phyloP scores from a whole-genome alignment of 495 filamentous ascomycete species.

The Clavariopsis aquatica region DNA sequence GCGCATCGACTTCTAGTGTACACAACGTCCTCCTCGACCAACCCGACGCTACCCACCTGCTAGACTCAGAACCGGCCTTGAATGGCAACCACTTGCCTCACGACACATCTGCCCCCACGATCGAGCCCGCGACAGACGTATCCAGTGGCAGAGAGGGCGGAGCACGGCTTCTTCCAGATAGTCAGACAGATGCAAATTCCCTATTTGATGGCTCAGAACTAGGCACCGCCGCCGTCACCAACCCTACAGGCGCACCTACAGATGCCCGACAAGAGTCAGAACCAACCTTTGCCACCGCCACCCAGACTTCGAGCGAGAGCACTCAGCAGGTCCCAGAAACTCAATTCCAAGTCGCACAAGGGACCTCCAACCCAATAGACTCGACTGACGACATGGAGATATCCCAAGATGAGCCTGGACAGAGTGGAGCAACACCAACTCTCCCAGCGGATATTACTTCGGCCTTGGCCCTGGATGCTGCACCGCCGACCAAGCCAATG shows the following conservation, averaged over 20 bases:
- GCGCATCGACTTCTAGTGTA: background rate
- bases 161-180: slow-evolving; percentile 41
- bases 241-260: slow-evolving; percentile 24
- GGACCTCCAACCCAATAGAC: background rate
- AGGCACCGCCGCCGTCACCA: slow-evolving; percentile 18
- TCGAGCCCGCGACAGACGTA: slow-evolving; percentile 37
- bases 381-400: slow-evolving; percentile 30
- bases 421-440: background rate
- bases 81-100: slow-evolving; percentile 26
- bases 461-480: background rate
- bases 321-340: slow-evolving; percentile 33
- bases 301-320: slow-evolving; percentile 3
- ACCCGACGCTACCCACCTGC: slow-evolving; percentile 9
- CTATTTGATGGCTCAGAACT: slow-evolving; percentile 30
- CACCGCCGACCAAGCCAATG: slow-evolving; percentile 27
- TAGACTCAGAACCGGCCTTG: slow-evolving; percentile 16
- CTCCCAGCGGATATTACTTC: background rate
- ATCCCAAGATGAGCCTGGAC: slow-evolving; percentile 8
- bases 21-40: slow-evolving; percentile 35
- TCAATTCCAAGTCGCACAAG: slow-evolving; percentile 1
- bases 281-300: background rate
- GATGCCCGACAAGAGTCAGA: slow-evolving; percentile 25
- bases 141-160: slow-evolving; percentile 39
- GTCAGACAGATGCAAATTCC: slow-evolving; percentile 25
- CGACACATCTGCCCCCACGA: slow-evolving; percentile 11